phyloP scores from a whole-genome alignment of 2,329 filamentous ascomycete species.

The Aspergillus eucalypticola region DNA sequence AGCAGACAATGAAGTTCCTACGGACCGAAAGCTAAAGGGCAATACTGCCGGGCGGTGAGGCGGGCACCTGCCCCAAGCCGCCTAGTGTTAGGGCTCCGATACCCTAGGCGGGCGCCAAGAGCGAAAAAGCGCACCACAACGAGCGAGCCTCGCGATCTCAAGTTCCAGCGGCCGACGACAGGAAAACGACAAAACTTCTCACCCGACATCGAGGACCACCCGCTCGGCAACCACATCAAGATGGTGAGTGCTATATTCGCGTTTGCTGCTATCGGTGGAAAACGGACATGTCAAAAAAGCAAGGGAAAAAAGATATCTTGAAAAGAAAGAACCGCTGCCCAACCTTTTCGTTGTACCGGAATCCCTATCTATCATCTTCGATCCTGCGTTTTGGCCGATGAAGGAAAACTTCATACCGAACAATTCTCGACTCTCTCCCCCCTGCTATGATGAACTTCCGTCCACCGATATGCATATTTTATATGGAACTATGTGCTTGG shows the following conservation, averaged over 20 bases:
- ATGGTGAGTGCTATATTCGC: conserved; percentile 43
- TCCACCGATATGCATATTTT: neutral
- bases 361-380: conserved; percentile 7
- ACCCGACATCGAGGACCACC: conserved; percentile 45
- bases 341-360: conserved; percentile 10
- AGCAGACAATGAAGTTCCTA: neutral
- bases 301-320: conserved; percentile 1
- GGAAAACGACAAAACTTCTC: conserved; percentile 42
- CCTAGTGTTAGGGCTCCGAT: conserved; percentile 47
- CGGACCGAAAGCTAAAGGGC: neutral
- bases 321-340: conserved; percentile 1
- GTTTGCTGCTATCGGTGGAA: conserved; percentile 12
- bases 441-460: neutral
- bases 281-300: neutral
- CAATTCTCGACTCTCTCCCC: neutral
- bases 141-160: conserved; percentile 31
- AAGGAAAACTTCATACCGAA: conserved; percentile 8
- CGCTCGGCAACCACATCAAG: conserved; percentile 47
- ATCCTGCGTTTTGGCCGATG: conserved; percentile 9
- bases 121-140: conserved; percentile 44
- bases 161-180: conserved; percentile 37
- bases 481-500: conserved; percentile 5
- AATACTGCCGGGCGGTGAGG: conserved; percentile 24
- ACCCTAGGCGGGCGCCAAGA: conserved; percentile 39
- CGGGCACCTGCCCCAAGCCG: conserved; percentile 14